A percentile compares a stretch with the other conserved stretches of the same genome.
phyloP scores from a whole-genome alignment of 306 rosid genomes.

The Oemleria cerasiformis region DNA sequence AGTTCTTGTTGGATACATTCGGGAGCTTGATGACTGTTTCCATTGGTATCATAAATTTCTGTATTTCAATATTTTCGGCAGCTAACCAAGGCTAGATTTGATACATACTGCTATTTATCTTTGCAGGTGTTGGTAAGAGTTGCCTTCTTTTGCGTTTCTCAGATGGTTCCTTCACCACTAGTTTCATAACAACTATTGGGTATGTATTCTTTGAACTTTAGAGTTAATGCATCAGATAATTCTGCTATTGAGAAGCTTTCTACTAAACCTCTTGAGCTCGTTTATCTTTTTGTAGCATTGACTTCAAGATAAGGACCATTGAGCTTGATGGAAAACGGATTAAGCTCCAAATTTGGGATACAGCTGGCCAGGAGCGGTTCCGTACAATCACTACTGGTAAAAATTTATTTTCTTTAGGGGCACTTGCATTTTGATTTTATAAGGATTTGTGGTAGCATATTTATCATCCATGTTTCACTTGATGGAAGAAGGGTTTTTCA shows the following conservation, averaged over 20 bases:
- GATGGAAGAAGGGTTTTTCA: neutral
- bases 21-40: neutral
- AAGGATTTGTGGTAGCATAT: neutral
- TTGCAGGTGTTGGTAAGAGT: slow-evolving; percentile 98
- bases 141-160: slow-evolving; percentile 96
- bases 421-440: neutral
- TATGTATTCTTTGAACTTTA: slow-evolving; percentile 34
- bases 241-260: slow-evolving; percentile 13
- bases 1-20: neutral
- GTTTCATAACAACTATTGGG: slow-evolving; percentile 96
- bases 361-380: slow-evolving; percentile 97
- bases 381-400: slow-evolving; percentile 92
- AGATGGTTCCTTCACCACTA: slow-evolving; percentile 92
- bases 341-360: slow-evolving; percentile 97
- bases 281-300: slow-evolving; percentile 67
- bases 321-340: slow-evolving; percentile 90
- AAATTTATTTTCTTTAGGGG: slow-evolving; percentile 21
- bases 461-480: neutral
- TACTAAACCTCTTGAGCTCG: slow-evolving; percentile 23
- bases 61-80: neutral
- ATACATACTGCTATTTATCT: slow-evolving; percentile 14
- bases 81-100: neutral
- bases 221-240: slow-evolving; percentile 9
- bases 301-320: slow-evolving; percentile 88
- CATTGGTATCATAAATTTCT: neutral